Conservation (phyloP, 495 filamentous ascomycete species). For the Penicillium crystallinum region DNA sequence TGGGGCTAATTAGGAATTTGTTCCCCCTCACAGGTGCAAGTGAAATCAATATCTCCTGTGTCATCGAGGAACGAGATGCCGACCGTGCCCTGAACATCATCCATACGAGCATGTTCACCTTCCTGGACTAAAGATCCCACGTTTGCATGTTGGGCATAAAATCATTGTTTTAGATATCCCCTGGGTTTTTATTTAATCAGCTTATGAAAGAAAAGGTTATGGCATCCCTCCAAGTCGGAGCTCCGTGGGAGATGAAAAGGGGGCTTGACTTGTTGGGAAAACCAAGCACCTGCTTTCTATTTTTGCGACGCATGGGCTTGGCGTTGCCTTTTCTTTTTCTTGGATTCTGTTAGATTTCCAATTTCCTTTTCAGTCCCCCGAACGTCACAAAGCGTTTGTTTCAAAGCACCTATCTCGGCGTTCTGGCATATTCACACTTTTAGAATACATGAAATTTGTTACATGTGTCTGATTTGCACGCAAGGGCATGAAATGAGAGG, state of each 20-base stretch:
- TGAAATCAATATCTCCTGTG: constrained; percentile 98
- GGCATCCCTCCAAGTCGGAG: constrained; percentile 6
- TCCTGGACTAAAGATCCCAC: constrained; percentile 38
- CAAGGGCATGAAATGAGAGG: background rate
- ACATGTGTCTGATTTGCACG: constrained; percentile 6
- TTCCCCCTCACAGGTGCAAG: constrained; percentile 64
- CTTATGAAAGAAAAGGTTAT: constrained; percentile 23
- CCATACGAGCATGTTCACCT: constrained; percentile 84
- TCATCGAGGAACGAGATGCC: constrained; percentile 86
- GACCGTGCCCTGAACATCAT: constrained; percentile 90
- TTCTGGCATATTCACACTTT: background rate
- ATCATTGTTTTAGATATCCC: constrained; percentile 29
- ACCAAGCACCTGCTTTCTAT: constrained; percentile 12
- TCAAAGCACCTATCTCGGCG: constrained; percentile 3
- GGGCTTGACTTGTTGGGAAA: background rate
- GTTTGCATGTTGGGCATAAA: constrained; percentile 1
- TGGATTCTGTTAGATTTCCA: too few species aligned
- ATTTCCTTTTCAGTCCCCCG: background rate
- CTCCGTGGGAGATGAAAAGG: background rate
- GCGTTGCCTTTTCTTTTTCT: constrained; percentile 1
- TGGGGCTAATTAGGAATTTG: constrained; percentile 16
- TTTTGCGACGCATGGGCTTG: constrained; percentile 10
- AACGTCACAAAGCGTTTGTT: constrained; percentile 9
- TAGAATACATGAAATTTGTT: constrained; percentile 1
- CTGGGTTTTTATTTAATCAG: constrained; percentile 9